Evolutionary conservation across 2,329 filamentous ascomycete species (phyloP).

Genomic region (Sordariomycetes sp.): DNA sequence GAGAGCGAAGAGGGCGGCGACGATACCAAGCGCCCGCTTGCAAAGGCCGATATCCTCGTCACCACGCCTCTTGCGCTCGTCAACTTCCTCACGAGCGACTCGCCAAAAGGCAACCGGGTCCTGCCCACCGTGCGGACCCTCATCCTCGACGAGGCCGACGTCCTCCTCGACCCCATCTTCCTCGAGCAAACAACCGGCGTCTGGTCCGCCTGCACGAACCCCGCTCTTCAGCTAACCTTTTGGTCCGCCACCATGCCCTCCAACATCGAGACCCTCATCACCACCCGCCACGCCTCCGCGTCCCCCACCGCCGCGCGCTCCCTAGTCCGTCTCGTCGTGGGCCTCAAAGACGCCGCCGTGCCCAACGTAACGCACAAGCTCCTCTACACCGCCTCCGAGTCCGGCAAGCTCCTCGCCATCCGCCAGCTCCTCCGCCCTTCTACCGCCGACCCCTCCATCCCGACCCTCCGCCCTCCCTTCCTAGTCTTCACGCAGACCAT

Average conservation of each 20-base stretch:
- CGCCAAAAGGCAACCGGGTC: constrained; percentile 28
- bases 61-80: constrained; percentile 49
- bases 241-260: constrained; percentile 98
- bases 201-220: constrained; percentile 65
- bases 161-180: constrained; percentile 84
- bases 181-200: constrained; percentile 75
- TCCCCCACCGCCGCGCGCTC: constrained; percentile 35
- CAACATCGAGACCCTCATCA: constrained; percentile 69
- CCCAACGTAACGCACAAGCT: constrained; percentile 85
- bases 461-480: constrained; percentile 69
- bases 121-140: constrained; percentile 60
- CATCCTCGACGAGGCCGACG: constrained; percentile 87
- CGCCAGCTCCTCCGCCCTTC: constrained; percentile 73
- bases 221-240: constrained; percentile 59
- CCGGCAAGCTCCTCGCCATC: constrained; percentile 83
- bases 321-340: constrained; percentile 80
- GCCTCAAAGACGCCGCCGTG: constrained; percentile 88
- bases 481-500: constrained; percentile 96
- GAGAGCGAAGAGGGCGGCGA: constrained; percentile 21
- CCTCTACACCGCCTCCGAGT: constrained; percentile 81
- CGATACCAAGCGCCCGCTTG: constrained; percentile 7
- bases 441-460: constrained; percentile 37
- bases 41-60: constrained; percentile 23
- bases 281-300: constrained; percentile 44
- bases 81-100: constrained; percentile 45